Evolutionary conservation across 768 basidiomycete species (phyloP).

Genomic region (Chiua virens): DNA sequence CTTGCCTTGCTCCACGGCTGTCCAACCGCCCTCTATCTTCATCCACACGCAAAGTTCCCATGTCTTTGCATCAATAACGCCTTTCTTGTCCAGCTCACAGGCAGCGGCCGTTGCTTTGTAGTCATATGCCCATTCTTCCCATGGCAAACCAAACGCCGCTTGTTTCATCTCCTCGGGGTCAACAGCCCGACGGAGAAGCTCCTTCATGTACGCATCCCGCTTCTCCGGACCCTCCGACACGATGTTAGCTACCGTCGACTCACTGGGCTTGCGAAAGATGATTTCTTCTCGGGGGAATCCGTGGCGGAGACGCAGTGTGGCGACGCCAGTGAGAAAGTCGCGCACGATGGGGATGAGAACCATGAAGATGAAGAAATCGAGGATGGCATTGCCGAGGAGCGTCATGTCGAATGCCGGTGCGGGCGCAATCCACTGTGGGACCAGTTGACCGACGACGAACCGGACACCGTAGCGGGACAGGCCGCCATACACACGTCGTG

Average conservation of each 20-base stretch:
- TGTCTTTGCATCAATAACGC: constrained; percentile 17
- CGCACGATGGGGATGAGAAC: constrained; percentile 24
- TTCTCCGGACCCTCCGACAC: constrained; percentile 25
- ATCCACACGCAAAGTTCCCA: constrained; percentile 37
- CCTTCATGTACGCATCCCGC: constrained; percentile 24
- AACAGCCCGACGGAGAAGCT: constrained; percentile 27
- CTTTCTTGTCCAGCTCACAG: constrained; percentile 19
- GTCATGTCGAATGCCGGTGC: constrained; percentile 14
- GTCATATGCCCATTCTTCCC: constrained; percentile 35
- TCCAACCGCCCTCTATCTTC: constrained; percentile 29
- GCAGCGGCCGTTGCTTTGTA: constrained; percentile 30
- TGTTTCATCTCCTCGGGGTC: constrained; percentile 31
- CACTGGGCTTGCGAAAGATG: constrained; percentile 31
- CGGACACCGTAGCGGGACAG: constrained; percentile 29
- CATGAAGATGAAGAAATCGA: constrained; percentile 29
- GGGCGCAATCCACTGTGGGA: constrained; percentile 8
- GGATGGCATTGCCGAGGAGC: constrained; percentile 23
- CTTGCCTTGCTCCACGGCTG: constrained; percentile 28
- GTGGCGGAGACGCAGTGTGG: constrained; percentile 23
- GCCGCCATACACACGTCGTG: constrained; percentile 22
- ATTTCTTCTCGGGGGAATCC: constrained; percentile 30
- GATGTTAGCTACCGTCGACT: constrained; percentile 25
- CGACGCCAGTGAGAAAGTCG: constrained; percentile 20
- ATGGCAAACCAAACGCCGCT: constrained; percentile 26
- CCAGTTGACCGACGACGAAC: constrained; percentile 24